phyloP scores from a whole-genome alignment of 495 filamentous ascomycete species.

The Rostrohypoxylon terebratum region DNA sequence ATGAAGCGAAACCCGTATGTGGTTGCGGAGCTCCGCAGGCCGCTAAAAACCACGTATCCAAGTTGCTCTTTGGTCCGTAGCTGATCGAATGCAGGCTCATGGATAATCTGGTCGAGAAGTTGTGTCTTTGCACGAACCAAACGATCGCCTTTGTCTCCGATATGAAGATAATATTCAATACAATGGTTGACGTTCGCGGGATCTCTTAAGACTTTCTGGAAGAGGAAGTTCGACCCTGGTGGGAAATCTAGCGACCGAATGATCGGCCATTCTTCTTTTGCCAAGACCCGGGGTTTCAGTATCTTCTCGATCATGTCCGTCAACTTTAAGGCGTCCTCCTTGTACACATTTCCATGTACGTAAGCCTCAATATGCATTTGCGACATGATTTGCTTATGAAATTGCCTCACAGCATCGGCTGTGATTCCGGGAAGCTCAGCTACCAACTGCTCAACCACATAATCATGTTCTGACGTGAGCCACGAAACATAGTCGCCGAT shows the following conservation, averaged over 20 bases:
- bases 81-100: constrained; percentile 94
- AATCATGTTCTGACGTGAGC: constrained; percentile 79
- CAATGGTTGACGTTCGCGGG: constrained; percentile 96
- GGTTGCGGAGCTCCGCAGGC: constrained; percentile 72
- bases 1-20: constrained; percentile 89
- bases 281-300: constrained; percentile 79
- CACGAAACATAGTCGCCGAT: constrained; percentile 86
- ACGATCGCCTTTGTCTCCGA: constrained; percentile 78
- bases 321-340: constrained; percentile 91
- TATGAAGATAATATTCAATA: constrained; percentile 89
- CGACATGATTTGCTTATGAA: constrained; percentile 82
- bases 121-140: constrained; percentile 77
- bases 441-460: constrained; percentile 83
- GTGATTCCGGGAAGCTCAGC: constrained; percentile 81
- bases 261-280: constrained; percentile 83
- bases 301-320: constrained; percentile 83
- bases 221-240: constrained; percentile 83
- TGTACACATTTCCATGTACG: constrained; percentile 93
- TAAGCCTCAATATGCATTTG: constrained; percentile 91
- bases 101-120: constrained; percentile 88
- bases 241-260: constrained; percentile 81
- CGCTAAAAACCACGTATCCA: constrained; percentile 94
- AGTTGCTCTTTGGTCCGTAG: constrained; percentile 97
- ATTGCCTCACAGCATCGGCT: constrained; percentile 76
- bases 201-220: constrained; percentile 82